Evolutionary conservation across 148 eudicot species (phyloP).

Genomic region (Rhododendron simsii): DNA sequence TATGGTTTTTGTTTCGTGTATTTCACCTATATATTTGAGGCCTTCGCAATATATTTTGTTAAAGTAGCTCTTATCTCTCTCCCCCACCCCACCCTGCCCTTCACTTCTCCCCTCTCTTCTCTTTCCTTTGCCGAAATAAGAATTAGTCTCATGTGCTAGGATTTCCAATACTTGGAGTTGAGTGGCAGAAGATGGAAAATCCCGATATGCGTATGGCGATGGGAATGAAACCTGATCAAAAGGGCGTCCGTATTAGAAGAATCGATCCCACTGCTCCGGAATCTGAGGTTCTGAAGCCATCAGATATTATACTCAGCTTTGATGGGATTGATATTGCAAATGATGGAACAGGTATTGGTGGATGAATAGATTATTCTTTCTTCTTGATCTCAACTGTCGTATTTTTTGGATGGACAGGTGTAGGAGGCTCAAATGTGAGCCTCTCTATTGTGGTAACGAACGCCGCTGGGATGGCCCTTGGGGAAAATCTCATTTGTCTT

Average conservation of each 20-base stretch:
- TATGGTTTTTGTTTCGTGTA: neutral
- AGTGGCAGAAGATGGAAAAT: constrained; percentile 55
- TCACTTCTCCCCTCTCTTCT: neutral
- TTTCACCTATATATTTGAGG: neutral
- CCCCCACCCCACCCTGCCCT: neutral
- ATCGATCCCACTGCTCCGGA: constrained; percentile 48
- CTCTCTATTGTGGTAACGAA: neutral
- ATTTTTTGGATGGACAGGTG: neutral
- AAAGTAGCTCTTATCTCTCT: neutral
- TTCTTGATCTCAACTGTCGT: neutral
- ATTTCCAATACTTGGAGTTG: constrained; percentile 44
- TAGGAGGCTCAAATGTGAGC: neutral
- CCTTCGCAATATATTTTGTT: neutral
- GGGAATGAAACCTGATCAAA: constrained; percentile 40
- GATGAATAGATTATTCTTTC: neutral
- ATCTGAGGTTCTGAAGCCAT: constrained; percentile 35
- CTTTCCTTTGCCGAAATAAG: neutral
- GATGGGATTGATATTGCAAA: constrained; percentile 41
- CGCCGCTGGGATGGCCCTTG: neutral
- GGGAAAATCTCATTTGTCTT: neutral
- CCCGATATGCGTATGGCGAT: constrained; percentile 39
- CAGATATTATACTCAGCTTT: constrained; percentile 47
- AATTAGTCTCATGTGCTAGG: constrained; percentile 12
- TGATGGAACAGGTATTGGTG: constrained; percentile 43
- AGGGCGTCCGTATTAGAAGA: constrained; percentile 46